Evolutionary conservation across 306 rosid genomes (phyloP), one percentile per base, ranked within the genome.

Genomic region (Lupinus albus): DNA sequence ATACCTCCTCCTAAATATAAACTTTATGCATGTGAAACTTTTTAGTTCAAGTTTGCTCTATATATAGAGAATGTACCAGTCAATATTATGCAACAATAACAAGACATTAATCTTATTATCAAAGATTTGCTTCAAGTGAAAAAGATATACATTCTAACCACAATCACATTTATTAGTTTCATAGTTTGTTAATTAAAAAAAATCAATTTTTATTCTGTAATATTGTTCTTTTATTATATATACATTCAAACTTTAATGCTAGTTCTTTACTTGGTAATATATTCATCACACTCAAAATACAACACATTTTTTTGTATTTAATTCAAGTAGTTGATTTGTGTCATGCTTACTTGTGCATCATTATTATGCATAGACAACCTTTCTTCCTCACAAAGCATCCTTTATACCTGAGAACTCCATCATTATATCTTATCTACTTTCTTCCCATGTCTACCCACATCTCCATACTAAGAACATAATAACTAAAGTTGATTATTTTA

Each of bases 1-100:
- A 11, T 20, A 1, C 25, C 11, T 70, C 57, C 74, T 44, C 57
- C 45, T 28, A 25, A 20, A 38, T 25, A 21, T 5, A 10, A 57
- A 11, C 20, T 70, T 70, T 58, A 69, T 69, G 16, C 44, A 55
- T 44, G 64, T 28, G 56, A 45, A 56, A 70, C 46, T 70, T 45
- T 18, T 6, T 10, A 15, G 32, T 32, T 42, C 42, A 9, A 41
- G 16, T n/a, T 51, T 67, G 50, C 18, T 30, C 50, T 50, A 7
- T 67, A 49, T 11, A 33, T 36, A 6, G 13, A n/a, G n/a, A n/a
- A n/a, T 67, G 62, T 8, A 39, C 36, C 38, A 21, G 28, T 3
- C 3, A 21, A 3, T 21, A 1, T 21, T 21, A 21, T 21, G 28
- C 28, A 21, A 21, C 3, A 21, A 21, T 21, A 21, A 21, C 3